These are phyloP conservation scores for Patellaria atrata DNA, from an alignment of 495 filamentous ascomycete genomes.

Conservation along the genomic window DNA sequence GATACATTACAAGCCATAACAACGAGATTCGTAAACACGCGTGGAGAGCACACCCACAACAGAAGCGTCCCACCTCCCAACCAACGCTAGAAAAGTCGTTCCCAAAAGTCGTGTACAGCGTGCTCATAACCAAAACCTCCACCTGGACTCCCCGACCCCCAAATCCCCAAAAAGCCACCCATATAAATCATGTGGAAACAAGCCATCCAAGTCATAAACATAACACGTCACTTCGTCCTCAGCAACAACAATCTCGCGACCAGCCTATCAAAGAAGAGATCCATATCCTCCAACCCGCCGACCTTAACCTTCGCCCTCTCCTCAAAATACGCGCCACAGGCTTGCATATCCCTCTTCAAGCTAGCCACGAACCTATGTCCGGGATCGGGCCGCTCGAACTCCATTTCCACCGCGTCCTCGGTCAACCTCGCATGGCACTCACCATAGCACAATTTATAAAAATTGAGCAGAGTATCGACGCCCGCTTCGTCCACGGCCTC, in stretches of 20 bases:
- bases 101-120: too few species aligned
- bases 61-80: too few species aligned
- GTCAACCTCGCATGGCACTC: conserved; percentile 15
- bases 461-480: conserved; percentile 9
- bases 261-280: conserved; percentile 18
- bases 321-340: conserved; percentile 8
- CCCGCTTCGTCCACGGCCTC: conserved; percentile 9
- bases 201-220: too few species aligned
- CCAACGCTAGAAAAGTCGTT: too few species aligned
- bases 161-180: too few species aligned
- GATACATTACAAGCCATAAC: too few species aligned
- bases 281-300: conserved; percentile 11
- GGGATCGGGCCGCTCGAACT: not conserved
- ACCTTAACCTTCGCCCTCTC: conserved; percentile 7
- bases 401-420: not conserved
- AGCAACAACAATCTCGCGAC: conserved; percentile 15
- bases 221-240: too few species aligned
- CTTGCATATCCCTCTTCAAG: conserved; percentile 11
- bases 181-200: too few species aligned
- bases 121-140: too few species aligned
- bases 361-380: conserved; percentile 13
- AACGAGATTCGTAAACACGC: too few species aligned
- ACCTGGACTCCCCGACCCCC: too few species aligned
- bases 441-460: conserved; percentile 16
- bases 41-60: too few species aligned